Evolutionary conservation across 495 filamentous ascomycete species (phyloP).

Genomic region (Xylaria curta): DNA sequence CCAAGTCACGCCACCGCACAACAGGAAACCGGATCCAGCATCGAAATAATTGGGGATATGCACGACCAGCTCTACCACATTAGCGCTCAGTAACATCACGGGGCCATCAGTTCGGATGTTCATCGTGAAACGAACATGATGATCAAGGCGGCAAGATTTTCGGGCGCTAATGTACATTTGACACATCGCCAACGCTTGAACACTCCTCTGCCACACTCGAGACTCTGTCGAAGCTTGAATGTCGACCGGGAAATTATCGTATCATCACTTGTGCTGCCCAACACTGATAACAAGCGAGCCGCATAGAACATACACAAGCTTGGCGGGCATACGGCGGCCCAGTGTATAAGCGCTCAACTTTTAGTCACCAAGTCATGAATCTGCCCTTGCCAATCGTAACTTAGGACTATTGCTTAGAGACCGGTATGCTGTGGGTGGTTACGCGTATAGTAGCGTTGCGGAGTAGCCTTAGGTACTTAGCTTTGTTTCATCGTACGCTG

Average conservation of each 20-base stretch:
- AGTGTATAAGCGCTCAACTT: conserved; percentile 10
- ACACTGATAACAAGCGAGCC: conserved; percentile 12
- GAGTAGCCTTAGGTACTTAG: neutral
- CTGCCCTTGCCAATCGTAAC: neutral
- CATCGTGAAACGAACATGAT: conserved; percentile 2
- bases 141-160: conserved; percentile 14
- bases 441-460: neutral
- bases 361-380: neutral
- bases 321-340: conserved; percentile 1
- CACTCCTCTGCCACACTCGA: neutral
- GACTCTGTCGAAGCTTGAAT: neutral
- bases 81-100: neutral
- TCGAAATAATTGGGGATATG: neutral
- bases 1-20: conserved; percentile 2
- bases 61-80: neutral
- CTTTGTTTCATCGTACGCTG: neutral
- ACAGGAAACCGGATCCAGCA: neutral
- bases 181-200: neutral
- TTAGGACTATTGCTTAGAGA: neutral
- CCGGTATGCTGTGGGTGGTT: neutral
- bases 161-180: conserved; percentile 19
- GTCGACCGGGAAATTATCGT: conserved; percentile 13
- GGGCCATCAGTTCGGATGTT: conserved; percentile 6
- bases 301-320: conserved; percentile 8
- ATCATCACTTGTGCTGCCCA: conserved; percentile 5